Evolutionary conservation across 2,329 filamentous ascomycete species (phyloP).

Genomic region (Beauveria pseudobassiana): DNA sequence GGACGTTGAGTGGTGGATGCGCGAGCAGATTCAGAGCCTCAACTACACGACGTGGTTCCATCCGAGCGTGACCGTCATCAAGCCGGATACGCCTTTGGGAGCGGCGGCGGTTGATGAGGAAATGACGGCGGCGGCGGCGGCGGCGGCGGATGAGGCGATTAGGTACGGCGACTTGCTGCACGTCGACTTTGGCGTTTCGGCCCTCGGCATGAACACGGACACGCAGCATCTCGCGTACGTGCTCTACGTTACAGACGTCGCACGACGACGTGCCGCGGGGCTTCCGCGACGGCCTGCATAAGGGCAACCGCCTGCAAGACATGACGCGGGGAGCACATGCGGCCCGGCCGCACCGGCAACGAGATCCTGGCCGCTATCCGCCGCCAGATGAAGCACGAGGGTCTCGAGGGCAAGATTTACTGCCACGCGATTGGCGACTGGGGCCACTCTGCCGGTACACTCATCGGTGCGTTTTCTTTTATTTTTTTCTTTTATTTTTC

Average conservation of each 20-base stretch:
- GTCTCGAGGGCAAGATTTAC: conserved; percentile 40
- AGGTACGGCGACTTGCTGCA: conserved; percentile 39
- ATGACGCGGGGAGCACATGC: conserved; percentile 38
- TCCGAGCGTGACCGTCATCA: conserved; percentile 36
- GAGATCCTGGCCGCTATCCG: conserved; percentile 33
- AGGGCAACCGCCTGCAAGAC: conserved; percentile 41
- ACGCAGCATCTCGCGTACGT: conserved; percentile 45
- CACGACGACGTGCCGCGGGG: conserved; percentile 33
- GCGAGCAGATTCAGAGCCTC: conserved; percentile 38
- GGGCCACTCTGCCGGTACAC: conserved; percentile 40
- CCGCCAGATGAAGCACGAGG: conserved; percentile 33
- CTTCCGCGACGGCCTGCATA: conserved; percentile 34
- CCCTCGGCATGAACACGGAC: conserved; percentile 40
- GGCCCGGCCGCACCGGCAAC: conserved; percentile 36
- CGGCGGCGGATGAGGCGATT: conserved; percentile 20
- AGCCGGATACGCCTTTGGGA: conserved; percentile 15
- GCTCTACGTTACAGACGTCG: conserved; percentile 29
- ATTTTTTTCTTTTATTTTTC: background rate
- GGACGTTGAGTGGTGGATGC: conserved; percentile 45
- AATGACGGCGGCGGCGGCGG: conserved; percentile 6
- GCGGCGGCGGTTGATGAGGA: background rate
- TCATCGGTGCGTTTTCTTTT: conserved; percentile 32
- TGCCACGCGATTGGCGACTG: conserved; percentile 44
- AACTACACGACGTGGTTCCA: conserved; percentile 49
- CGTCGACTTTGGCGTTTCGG: conserved; percentile 41